Evolutionary conservation across 1,139 yeast genomes (phyloP), one percentile per base, ranked within the genome.

Genomic region (Trichomonascaceae sp.): DNA sequence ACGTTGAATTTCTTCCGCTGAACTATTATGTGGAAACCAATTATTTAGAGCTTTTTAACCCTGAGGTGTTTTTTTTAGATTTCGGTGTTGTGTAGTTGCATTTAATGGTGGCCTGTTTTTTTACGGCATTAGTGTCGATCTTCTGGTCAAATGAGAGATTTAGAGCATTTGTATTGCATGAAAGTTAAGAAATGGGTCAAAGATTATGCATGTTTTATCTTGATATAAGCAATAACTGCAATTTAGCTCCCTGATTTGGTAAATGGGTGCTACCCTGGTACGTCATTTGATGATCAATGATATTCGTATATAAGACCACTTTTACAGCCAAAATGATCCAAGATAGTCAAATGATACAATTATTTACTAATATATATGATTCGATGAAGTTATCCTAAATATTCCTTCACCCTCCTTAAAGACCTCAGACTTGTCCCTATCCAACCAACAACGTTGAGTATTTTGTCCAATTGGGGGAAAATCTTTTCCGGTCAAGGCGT

Each of bases 1-100:
- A 53, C 56, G 47, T 56, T 62, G 73, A 70, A 70, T 70, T 70
- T 55, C 57, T 55, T 55, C 57, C 43, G 51, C 57, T 55, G 57
- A 55, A 55, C 39, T 18, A 41, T 49, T 27, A 22, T 53, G 55
- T 53, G 51, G 55, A 53, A 47, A 43, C 45, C 50, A 39, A 41
- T 49, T 53, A 49, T 51, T 41, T 53, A 53, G 57, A 55, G 57
- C 57, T 55, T 55, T 55, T 55, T 70, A 70, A 70, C 73, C 68
- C 74, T 70, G 74, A 70, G 67, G 64, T 60, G 61, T 59, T 51
- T 56, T 39, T 39, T 30, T 5, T 38, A 18, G n/a, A 38, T 36
- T 18, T 19, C 30, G 32, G 32, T 22, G 18, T 44, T 44, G 18
- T 18, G 13, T 22, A 22, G 24, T 19, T 15, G n/a, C n/a, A 19